Evolutionary conservation across 164 flowering plant species (phyloP).

Genomic region (Chimonanthus salicifolius): DNA sequence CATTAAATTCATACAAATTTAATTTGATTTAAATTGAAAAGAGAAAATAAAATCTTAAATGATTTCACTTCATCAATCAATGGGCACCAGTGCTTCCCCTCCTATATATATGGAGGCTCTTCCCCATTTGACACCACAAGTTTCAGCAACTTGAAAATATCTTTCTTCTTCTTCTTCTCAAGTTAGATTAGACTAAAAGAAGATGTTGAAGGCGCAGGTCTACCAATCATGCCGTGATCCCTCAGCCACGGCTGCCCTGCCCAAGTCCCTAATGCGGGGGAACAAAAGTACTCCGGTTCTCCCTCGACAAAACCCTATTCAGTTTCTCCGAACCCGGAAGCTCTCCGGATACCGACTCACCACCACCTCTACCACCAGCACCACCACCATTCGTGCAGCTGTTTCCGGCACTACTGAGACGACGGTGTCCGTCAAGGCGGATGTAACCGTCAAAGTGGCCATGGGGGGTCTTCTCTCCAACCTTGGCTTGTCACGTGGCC

Average conservation of each 20-base stretch:
- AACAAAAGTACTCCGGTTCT: neutral
- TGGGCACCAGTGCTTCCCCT: too few species aligned
- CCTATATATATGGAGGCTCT: too few species aligned
- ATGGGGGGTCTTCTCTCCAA: slow-evolving; percentile 30
- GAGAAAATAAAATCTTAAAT: too few species aligned
- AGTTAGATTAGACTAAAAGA: neutral
- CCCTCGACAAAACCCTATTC: too few species aligned
- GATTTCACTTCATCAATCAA: too few species aligned
- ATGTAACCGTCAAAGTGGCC: slow-evolving; percentile 32
- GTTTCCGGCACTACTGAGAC: neutral
- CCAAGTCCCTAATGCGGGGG: neutral
- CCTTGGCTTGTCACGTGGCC: slow-evolving; percentile 8
- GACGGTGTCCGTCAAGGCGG: slow-evolving; percentile 30
- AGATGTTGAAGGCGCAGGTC: slow-evolving; percentile 14
- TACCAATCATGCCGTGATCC: slow-evolving; percentile 5
- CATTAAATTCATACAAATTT: too few species aligned
- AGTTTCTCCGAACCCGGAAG: too few species aligned
- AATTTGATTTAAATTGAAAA: too few species aligned
- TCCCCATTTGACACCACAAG: too few species aligned
- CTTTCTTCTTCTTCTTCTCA: neutral
- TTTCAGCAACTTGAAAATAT: too few species aligned
- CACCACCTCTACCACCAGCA: neutral
- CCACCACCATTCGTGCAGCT: neutral
- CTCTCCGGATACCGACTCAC: neutral
- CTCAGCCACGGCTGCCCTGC: neutral